Conservation (phyloP, 306 rosid genomes). For the Alnus glutinosa region DNA sequence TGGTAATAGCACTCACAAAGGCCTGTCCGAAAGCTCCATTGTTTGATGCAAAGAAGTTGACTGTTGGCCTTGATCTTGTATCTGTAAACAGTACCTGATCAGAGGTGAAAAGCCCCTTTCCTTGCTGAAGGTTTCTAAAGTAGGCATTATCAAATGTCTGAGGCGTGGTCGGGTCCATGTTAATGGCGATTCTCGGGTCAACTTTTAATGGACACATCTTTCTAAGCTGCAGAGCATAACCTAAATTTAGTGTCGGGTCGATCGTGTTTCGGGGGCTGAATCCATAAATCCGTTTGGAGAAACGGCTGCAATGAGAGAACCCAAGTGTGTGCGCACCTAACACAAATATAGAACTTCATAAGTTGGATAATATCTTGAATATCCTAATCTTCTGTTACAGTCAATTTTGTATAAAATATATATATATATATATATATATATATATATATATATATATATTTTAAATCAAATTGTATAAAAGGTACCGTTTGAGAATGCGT, state of each 20-base stretch:
- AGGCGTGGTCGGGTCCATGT: slow-evolving; percentile 47
- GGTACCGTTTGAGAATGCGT: too few relatives aligned
- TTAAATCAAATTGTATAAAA: too few relatives aligned
- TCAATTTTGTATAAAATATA: too few relatives aligned
- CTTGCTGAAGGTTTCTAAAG: slow-evolving; percentile 39
- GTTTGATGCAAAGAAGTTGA: slow-evolving; percentile 35
- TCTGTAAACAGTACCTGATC: slow-evolving; percentile 37
- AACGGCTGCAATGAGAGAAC: slow-evolving; percentile 33
- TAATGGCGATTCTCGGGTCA: slow-evolving; percentile 45
- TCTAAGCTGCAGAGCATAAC: slow-evolving; percentile 36
- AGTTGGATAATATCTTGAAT: background rate
- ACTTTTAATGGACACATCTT: slow-evolving; percentile 40
- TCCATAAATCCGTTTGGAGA: slow-evolving; percentile 41
- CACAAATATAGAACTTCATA: background rate
- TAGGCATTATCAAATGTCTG: slow-evolving; percentile 36
- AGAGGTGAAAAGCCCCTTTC: slow-evolving; percentile 42
- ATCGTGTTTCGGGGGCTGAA: slow-evolving; percentile 19
- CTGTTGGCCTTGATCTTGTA: slow-evolving; percentile 22
- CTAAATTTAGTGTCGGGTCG: slow-evolving; percentile 32
- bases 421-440: too few relatives aligned
- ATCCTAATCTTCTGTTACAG: background rate
- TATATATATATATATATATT: too few relatives aligned
- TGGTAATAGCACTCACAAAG: slow-evolving; percentile 36
- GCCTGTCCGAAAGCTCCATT: slow-evolving; percentile 31
- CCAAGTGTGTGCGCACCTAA: slow-evolving; percentile 43